Evolutionary conservation across 768 basidiomycete species (phyloP), one percentile per base, ranked within the genome.

Genomic region (Hysterangium stoloniferum): DNA sequence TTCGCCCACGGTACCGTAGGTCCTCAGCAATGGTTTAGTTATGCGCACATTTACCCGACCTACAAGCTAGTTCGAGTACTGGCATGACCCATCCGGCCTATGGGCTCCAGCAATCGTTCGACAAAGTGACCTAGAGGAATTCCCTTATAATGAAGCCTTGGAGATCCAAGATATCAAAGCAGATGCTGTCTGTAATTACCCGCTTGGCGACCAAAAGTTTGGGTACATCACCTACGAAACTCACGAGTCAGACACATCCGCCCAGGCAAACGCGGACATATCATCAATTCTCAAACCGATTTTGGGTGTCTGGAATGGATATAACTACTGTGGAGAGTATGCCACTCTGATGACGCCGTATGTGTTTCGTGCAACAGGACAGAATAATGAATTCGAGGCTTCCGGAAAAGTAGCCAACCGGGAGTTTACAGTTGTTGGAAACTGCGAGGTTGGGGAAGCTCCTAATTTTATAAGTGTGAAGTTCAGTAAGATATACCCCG

Each of bases 401-500:
- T 55, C 59, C 34, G 52, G 41, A 36, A 33, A 35, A 38, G 36
- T 52, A 42, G 48, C 22, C 51, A 33, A 32, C 53, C 33, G 33
- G 4, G 54, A 58, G 11, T 62, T 57, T 47, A 58, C 46, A 12
- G 46, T 62, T 29, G 17, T 33, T 4, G 60, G 63, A 5, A 34
- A 45, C 17, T 59, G 57, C 47, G 52, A 49, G 32, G 45, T 29
- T 6, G 52, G 54, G 13, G 50, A 48, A n/a, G 44, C 45, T 8
- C 52, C 52, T 12, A 35, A 36, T 13, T 45, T 57, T 15, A 63
- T 65, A 46, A 56, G 45, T 24, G 56, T 55, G 20, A 54, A 53
- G 12, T 64, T 63, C 43, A 47, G 58, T 1, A 46, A 57, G 19
- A 61, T 60, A 1, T 58, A 60, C 35, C 45, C 57, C 13, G 53